A percentile compares a stretch with the other conserved stretches of the same genome.
Conservation (phyloP, 768 basidiomycete genomes). For the Suillus cothurnatus region DNA sequence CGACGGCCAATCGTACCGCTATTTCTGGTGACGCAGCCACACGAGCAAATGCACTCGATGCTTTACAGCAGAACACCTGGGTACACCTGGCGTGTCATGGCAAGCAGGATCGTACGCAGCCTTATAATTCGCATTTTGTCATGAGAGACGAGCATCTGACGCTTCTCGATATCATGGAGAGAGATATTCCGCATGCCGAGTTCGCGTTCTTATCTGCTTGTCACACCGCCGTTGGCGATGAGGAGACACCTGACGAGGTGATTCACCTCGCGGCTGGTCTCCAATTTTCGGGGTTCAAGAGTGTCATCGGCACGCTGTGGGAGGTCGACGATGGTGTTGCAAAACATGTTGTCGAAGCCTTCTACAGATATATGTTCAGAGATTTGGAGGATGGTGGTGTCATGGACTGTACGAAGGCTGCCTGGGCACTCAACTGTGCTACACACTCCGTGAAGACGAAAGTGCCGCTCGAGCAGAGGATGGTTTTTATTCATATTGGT, state of each 20-base stretch:
- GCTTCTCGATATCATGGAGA: background rate
- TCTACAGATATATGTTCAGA: background rate
- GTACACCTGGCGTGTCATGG: conserved; percentile 38
- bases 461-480: background rate
- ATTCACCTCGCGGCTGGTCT: background rate
- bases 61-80: conserved; percentile 25
- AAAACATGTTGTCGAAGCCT: background rate
- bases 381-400: background rate
- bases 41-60: conserved; percentile 12
- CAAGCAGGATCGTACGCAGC: conserved; percentile 17
- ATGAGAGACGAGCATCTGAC: background rate
- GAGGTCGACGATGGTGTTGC: background rate
- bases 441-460: background rate
- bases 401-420: background rate
- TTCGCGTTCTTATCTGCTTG: background rate
- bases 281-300: background rate
- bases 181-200: background rate
- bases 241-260: background rate
- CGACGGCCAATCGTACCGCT: background rate
- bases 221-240: background rate
- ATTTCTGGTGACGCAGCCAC: conserved; percentile 20
- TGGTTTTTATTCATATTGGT: background rate
- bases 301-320: background rate
- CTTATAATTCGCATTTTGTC: conserved; percentile 28
- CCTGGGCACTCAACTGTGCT: background rate